These are phyloP conservation scores for Fraxinus quadrangulata DNA, from an alignment of 257 asterid species.

Conservation along the genomic window DNA sequence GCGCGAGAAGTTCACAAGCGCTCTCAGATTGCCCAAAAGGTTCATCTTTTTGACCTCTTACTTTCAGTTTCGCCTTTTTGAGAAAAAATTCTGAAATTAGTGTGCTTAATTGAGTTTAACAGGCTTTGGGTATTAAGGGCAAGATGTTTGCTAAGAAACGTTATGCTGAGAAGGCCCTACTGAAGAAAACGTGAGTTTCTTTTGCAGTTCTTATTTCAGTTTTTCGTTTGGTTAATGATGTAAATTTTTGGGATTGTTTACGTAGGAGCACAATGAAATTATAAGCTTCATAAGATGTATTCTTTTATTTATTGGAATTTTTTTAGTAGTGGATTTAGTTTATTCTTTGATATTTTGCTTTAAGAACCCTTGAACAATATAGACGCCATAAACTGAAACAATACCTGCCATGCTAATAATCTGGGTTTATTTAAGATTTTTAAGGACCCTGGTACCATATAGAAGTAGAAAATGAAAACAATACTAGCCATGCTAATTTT, in stretches of 20 bases:
- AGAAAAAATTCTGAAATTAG: not conserved
- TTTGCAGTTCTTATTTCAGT: too few species aligned
- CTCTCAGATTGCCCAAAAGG: conserved; percentile 77
- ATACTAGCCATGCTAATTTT: not conserved
- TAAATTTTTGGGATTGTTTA: not conserved
- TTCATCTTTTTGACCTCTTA: conserved; percentile 4
- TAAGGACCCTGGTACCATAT: not conserved
- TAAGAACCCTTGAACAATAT: not conserved
- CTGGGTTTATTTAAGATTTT: not conserved
- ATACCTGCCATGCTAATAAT: not conserved
- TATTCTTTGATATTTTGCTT: not conserved
- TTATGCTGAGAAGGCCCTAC: conserved; percentile 82
- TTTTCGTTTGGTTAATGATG: not conserved
- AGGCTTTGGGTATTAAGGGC: conserved; percentile 97
- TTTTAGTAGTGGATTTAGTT: not conserved
- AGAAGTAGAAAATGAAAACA: not conserved
- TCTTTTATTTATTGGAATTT: too few species aligned
- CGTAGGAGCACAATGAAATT: not conserved
- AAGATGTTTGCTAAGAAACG: conserved; percentile 84
- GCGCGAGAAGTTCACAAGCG: conserved; percentile 95
- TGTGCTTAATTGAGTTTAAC: conserved; percentile 22
- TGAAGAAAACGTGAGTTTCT: conserved; percentile 86
- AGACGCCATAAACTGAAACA: not conserved
- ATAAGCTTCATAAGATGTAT: not conserved
- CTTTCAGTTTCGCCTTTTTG: conserved; percentile 7